These are phyloP conservation scores for Fusarium gaditjirri DNA, from an alignment of 2,329 filamentous ascomycete genomes.

Conservation along the genomic window DNA sequence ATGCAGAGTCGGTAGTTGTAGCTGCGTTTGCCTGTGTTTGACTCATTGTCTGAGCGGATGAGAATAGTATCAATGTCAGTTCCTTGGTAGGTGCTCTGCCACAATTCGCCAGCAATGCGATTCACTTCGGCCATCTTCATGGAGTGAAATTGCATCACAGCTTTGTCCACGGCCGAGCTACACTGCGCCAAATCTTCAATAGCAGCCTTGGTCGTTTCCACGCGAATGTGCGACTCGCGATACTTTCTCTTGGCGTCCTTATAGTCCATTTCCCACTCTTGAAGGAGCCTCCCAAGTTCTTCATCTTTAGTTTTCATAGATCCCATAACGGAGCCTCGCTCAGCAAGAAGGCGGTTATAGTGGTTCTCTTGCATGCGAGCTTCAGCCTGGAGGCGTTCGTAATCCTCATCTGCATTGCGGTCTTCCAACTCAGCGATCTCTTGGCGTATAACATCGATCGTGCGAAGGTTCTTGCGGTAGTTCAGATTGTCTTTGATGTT, in stretches of 20 bases:
- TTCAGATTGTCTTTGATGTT: conserved; percentile 90
- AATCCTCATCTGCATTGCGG: conserved; percentile 85
- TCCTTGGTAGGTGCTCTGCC: conserved; percentile 95
- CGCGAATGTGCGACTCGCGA: conserved; percentile 87
- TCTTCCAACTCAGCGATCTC: conserved; percentile 81
- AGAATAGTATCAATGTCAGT: conserved; percentile 97
- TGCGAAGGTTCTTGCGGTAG: conserved; percentile 79
- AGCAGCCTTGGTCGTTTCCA: conserved; percentile 91
- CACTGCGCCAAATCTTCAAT: conserved; percentile 91
- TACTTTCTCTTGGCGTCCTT: conserved; percentile 83
- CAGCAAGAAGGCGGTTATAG: conserved; percentile 75
- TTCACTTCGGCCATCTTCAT: conserved; percentile 99
- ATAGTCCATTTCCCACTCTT: conserved; percentile 88
- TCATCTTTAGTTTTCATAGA: conserved; percentile 86
- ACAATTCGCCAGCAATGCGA: conserved; percentile 92
- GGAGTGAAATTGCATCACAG: conserved; percentile 96
- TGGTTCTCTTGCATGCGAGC: conserved; percentile 73
- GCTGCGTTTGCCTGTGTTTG: conserved; percentile 74
- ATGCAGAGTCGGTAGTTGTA: conserved; percentile 99
- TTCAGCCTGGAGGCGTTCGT: conserved; percentile 77
- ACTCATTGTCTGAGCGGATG: conserved; percentile 91
- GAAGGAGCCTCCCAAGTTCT: conserved; percentile 76
- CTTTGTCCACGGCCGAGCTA: conserved; percentile 85
- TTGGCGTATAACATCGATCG: conserved; percentile 71
- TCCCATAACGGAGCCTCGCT: conserved; percentile 79